Evolutionary conservation across 2,329 filamentous ascomycete species (phyloP).

Genomic region (Trichoderma atroviride): DNA sequence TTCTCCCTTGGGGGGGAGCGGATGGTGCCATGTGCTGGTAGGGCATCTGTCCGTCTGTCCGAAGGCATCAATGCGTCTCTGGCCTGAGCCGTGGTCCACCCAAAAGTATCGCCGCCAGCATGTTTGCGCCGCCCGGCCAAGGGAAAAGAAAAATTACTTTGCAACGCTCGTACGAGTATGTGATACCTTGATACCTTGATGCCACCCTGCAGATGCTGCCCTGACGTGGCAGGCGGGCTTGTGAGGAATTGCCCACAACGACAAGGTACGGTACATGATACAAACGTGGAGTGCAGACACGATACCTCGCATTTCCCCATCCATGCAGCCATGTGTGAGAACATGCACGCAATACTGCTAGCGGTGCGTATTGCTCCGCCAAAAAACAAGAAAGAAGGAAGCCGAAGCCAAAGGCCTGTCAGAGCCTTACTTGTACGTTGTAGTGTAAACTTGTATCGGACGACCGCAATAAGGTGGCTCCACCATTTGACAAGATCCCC

Average conservation of each 20-base stretch:
- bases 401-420: neutral
- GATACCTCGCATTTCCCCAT: neutral
- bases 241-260: neutral
- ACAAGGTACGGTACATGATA: neutral
- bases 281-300: neutral
- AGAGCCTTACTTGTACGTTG: slow-evolving; percentile 1
- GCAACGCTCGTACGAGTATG: neutral
- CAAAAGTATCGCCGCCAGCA: neutral
- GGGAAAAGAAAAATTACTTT: slow-evolving; percentile 11
- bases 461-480: slow-evolving; percentile 7
- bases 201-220: slow-evolving; percentile 12
- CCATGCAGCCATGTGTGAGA: neutral
- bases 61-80: slow-evolving; percentile 23
- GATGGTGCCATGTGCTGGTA: neutral
- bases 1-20: neutral
- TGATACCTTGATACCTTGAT: neutral
- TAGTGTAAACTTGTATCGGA: too few relatives aligned
- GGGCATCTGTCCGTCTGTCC: slow-evolving; percentile 15
- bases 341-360: slow-evolving; percentile 5
- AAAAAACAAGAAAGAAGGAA: neutral
- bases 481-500: slow-evolving; percentile 5
- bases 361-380: too few relatives aligned
- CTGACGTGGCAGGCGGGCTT: slow-evolving; percentile 18
- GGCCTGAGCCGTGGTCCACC: neutral
- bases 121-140: neutral